Evolutionary conservation across 1,284 basidiomycete species (phyloP).

Genomic region (Marasmius tenuissimus): DNA sequence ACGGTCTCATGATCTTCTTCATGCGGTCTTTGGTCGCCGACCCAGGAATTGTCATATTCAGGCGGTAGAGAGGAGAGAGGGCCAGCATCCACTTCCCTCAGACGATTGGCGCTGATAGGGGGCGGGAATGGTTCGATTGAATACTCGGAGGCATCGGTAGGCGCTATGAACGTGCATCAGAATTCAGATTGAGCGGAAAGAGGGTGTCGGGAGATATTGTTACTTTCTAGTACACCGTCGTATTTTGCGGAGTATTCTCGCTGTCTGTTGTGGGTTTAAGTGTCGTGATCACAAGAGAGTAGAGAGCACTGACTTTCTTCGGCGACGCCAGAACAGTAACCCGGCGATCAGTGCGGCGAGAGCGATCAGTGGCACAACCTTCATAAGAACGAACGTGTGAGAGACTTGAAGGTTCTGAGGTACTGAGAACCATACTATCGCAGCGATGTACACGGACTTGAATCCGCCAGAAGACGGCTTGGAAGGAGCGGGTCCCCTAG

Average conservation of each 20-base stretch:
- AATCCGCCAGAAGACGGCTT: not conserved
- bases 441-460: not conserved
- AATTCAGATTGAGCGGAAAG: not conserved
- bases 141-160: not conserved
- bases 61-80: not conserved
- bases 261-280: not conserved
- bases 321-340: not conserved
- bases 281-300: not conserved
- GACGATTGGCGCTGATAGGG: not conserved
- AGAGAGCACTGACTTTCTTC: not conserved
- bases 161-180: not conserved
- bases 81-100: not conserved
- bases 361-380: not conserved
- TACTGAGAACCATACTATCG: not conserved
- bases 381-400: not conserved
- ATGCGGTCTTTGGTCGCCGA: not conserved
- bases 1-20: not conserved
- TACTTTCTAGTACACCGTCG: not conserved
- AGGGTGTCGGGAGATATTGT: not conserved
- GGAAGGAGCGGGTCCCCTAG: not conserved
- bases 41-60: not conserved
- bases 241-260: not conserved
- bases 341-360: not conserved
- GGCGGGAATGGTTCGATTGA: not conserved
- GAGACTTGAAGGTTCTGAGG: not conserved